These are phyloP conservation scores for Cucumis hystrix DNA, from an alignment of 306 rosid species.

Conservation along the genomic window DNA sequence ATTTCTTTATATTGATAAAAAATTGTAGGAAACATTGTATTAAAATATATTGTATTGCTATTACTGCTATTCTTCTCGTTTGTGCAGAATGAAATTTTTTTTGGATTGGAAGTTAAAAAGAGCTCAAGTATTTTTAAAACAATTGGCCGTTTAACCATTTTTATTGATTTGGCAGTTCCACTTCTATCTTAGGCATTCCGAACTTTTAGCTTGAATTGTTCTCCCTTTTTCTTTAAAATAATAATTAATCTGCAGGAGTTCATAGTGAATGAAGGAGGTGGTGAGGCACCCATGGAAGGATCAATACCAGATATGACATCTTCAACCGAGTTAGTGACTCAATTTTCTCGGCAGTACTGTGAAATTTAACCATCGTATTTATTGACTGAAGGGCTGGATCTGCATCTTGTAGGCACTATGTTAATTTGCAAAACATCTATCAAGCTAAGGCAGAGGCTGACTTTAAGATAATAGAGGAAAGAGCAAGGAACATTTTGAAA, in stretches of 20 bases:
- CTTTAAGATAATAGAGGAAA: constrained; percentile 57
- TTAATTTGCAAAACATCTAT: constrained; percentile 77
- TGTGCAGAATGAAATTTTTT: background rate
- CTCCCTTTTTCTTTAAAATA: background rate
- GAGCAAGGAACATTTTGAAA: constrained; percentile 50
- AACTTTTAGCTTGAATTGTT: background rate
- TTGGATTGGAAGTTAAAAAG: background rate
- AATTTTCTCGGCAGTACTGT: constrained; percentile 2
- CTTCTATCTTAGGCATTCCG: background rate
- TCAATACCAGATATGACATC: constrained; percentile 99
- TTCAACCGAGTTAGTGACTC: constrained; percentile 69
- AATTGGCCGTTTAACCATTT: background rate
- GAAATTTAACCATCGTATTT: background rate
- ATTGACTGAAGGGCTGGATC: constrained; percentile 15
- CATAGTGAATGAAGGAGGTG: constrained; percentile 75
- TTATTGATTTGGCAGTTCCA: background rate
- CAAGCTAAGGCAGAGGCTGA: constrained; percentile 94
- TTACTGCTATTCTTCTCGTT: background rate
- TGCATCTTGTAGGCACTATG: constrained; percentile 55
- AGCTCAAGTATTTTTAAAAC: background rate
- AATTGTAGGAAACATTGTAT: background rate
- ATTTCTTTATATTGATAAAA: background rate
- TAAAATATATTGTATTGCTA: background rate
- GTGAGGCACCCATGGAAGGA: constrained; percentile 91
- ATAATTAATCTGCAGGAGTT: constrained; percentile 47